Base-by-base conservation (phyloP, 2,329 filamentous ascomycete species). In the Tolypocladium pustulatum region DNA sequence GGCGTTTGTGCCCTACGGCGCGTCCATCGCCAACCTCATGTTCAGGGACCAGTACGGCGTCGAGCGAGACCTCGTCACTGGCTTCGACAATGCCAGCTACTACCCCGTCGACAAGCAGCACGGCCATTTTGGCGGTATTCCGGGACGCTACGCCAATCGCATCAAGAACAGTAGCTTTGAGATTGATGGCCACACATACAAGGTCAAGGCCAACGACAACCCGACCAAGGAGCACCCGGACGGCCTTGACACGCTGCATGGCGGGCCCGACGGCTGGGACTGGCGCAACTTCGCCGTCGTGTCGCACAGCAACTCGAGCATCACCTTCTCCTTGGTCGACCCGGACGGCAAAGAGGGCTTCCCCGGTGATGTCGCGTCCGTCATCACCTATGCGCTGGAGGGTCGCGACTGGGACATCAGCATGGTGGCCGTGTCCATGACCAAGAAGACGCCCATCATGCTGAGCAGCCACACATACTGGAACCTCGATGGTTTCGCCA, bases 401-500 rank as follows among this genome's bases (percentile, higher is more conserved):
- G 81, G 84, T 34, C 77, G 80, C 69, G 81, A 83, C 54, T 91
- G 88, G 87, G 80, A 89, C 67, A 78, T 91, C 65, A 86, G 83
- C 72, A 90, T 92, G 78, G 75, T 85, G 17, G 89, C 88, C 46
- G 71, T 88, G 58, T 77, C 88, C 3, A 85, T 86, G 10, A 89
- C 86, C 36, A 84, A 89, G 74, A 87, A 85, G 75, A 92, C 89
- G 7, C 89, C 89, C 55, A 90, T 93, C 71, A 92, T 93, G 89
- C 79, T 93, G 59, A 89, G 82, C 68, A 81, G 76, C 64, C 78
- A 89, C 76, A 83, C 82, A 9, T 93, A 93, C 78, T 93, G 89
- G 89, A 92, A 92, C 70, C 77, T 93, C 52, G 89, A 92, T 67
- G 89, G 86, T 38, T 93, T 89, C 66, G 80, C 86, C 66, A 90